Evolutionary conservation across 345 rosid genomes (phyloP), one percentile per base, ranked within the genome.

Genomic region (Rubroshorea leprosula): DNA sequence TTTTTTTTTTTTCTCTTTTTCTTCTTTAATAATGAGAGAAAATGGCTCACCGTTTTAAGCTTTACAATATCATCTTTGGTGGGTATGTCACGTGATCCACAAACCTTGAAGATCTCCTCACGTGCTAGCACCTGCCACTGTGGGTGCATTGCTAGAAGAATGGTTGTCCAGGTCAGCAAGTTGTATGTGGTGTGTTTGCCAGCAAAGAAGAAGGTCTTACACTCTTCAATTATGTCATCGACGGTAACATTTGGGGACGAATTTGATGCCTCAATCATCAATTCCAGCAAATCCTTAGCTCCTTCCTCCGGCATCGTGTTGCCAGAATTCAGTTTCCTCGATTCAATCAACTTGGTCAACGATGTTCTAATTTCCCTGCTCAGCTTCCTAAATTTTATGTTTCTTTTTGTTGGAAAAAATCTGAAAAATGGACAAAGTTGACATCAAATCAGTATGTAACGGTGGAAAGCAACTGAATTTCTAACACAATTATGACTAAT

Each of bases 171-270:
- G 70, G 95, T 89, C 76, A 83, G 82, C 76, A 92, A 20, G 61
- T 78, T 84, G 24, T 95, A 75, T 17, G 97, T 84, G 71, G 98
- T 86, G 66, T 81, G 95, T 64, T 92, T 86, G 31, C 98, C 97
- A 45, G 98, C 95, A 49, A 92, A 89, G 75, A 92, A 89, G 64
- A 92, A 92, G 55, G 83, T 83, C 68, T 89, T 86, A 73, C 98
- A 92, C 65, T 92, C 95, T 66, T 89, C 97, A 46, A 92, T 80
- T 2, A 81, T 81, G 74, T 82, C 83, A 5, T 74, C 55, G 8
- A 74, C 80, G 18, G 80, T 72, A 49, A 82, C 65, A 7, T 69
- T 58, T n/a, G 61, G 41, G 57, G 72, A 72, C 41, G 31, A 68
- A 53, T 18, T 58, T 29, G 72, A 84, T 29, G 83, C 85, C 68